Evolutionary conservation across 1,284 basidiomycete genomes (phyloP), one percentile per base, ranked within the genome.

Genomic region (Macrocystidia cucumis): DNA sequence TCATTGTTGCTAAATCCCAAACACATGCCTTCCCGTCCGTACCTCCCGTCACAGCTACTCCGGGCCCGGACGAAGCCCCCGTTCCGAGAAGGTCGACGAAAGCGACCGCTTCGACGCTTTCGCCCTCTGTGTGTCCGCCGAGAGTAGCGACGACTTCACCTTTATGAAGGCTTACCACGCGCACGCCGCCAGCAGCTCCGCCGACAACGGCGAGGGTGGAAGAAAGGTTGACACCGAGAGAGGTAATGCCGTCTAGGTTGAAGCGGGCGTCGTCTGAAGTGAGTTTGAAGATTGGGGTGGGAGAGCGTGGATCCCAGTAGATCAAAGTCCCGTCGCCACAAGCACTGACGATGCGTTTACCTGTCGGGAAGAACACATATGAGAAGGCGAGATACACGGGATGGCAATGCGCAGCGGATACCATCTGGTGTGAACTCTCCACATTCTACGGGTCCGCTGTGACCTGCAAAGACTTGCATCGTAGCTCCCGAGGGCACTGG

Each of bases 391-490:
- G n/a, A 30, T 16, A 5, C 12, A 9, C 6, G 7, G 9, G 19
- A 23, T 2, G 5, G 2, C 16, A 13, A 13, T n/a, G 7, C 16
- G 14, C 14, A 5, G 4, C 20, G 3, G 9, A 17, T 53, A 77
- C 86, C 89, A 53, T 95, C 91, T 6, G 91, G 90, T 1, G 91
- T 92, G 62, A 96, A 99, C 43, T 83, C 74, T 20, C 93, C 93
- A 44, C 86, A 87, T 24, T 90, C 85, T 5, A 93, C 83, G 2
- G 91, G 65, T 5, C 83, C 78, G 2, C 79, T 83, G 61, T 98
- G 95, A 2, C 91, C 90, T 2, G 89, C 85, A 50, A 98, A 91
- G 11, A 98, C 93, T 54, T 95, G 90, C 87, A 98, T 93, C 32
- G 82, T 90, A 48, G 79, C 86, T 31, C 93, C 95, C 3, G 82